Evolutionary conservation across 192 early-diverging fungal species (phyloP).

Genomic region (Podila horticola): DNA sequence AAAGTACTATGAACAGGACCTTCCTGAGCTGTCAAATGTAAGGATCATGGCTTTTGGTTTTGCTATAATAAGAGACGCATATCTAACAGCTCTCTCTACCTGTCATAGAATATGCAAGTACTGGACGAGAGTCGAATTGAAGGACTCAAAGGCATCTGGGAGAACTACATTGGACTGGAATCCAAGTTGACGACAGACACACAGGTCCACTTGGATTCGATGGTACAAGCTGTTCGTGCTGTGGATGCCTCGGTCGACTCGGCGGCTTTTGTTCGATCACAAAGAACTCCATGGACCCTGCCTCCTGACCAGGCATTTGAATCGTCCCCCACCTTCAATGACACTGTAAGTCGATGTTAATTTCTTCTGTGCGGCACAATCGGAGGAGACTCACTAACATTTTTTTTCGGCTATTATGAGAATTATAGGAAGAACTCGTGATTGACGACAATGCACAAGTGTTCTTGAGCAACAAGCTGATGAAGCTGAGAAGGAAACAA

Average conservation of each 20-base stretch:
- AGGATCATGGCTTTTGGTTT: conserved; percentile 1
- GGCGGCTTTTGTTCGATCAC: conserved; percentile 57
- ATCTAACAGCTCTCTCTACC: too few species aligned
- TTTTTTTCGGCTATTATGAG: neutral
- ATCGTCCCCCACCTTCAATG: conserved; percentile 35
- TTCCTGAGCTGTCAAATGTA: conserved; percentile 71
- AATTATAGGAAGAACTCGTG: conserved; percentile 55
- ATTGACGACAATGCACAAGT: conserved; percentile 67
- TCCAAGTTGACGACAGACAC: conserved; percentile 44
- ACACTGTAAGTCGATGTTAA: conserved; percentile 35
- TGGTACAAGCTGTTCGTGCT: conserved; percentile 39
- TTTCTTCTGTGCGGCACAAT: neutral
- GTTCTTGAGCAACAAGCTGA: conserved; percentile 75
- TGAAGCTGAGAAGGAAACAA: conserved; percentile 62
- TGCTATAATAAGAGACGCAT: too few species aligned
- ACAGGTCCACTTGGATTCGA: conserved; percentile 39
- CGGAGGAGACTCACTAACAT: neutral
- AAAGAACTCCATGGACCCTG: conserved; percentile 29
- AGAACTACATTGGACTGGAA: conserved; percentile 60
- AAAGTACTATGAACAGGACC: conserved; percentile 69
- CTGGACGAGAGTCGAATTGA: conserved; percentile 64
- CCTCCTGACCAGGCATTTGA: conserved; percentile 49
- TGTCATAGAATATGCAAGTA: conserved; percentile 66
- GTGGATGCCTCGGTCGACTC: conserved; percentile 67
- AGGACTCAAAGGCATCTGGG: conserved; percentile 65